Percentiles rank a stretch among this genome's conserved stretches.
phyloP scores from a whole-genome alignment of 2,329 filamentous ascomycete species.

The Aspergillus sp. region DNA sequence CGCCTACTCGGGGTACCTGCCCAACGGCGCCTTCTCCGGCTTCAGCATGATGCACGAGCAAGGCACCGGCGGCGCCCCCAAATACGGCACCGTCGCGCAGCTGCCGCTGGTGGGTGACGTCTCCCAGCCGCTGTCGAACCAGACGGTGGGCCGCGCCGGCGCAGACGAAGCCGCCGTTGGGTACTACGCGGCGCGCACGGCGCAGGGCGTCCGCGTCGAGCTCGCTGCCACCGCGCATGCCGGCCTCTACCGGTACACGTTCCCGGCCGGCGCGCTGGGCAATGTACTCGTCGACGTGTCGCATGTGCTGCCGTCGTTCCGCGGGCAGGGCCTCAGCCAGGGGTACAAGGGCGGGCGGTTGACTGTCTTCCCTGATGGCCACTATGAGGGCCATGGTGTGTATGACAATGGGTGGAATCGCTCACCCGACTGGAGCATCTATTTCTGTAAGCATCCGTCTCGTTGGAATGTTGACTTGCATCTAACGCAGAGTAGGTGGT shows the following conservation, averaged over 20 bases:
- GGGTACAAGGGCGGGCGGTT: slow-evolving; percentile 62
- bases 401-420: slow-evolving; percentile 69
- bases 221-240: slow-evolving; percentile 55
- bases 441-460: slow-evolving; percentile 24
- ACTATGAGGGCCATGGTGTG: slow-evolving; percentile 60
- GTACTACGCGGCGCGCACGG: slow-evolving; percentile 59
- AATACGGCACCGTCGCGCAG: slow-evolving; percentile 66
- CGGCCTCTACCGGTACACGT: slow-evolving; percentile 59
- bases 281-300: slow-evolving; percentile 64
- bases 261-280: slow-evolving; percentile 42
- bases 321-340: slow-evolving; percentile 61
- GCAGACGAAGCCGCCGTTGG: slow-evolving; percentile 58
- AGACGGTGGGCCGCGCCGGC: slow-evolving; percentile 55
- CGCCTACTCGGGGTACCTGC: slow-evolving; percentile 42
- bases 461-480: neutral
- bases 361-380: slow-evolving; percentile 48
- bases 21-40: slow-evolving; percentile 54
- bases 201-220: slow-evolving; percentile 57
- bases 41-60: slow-evolving; percentile 66
- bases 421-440: slow-evolving; percentile 51
- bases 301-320: slow-evolving; percentile 63
- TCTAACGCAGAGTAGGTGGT: slow-evolving; percentile 47
- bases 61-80: slow-evolving; percentile 67
- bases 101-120: slow-evolving; percentile 54
- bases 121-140: slow-evolving; percentile 55